Base-by-base conservation (phyloP, 1,139 yeast species). In the Suhomyces bribrorum region DNA sequence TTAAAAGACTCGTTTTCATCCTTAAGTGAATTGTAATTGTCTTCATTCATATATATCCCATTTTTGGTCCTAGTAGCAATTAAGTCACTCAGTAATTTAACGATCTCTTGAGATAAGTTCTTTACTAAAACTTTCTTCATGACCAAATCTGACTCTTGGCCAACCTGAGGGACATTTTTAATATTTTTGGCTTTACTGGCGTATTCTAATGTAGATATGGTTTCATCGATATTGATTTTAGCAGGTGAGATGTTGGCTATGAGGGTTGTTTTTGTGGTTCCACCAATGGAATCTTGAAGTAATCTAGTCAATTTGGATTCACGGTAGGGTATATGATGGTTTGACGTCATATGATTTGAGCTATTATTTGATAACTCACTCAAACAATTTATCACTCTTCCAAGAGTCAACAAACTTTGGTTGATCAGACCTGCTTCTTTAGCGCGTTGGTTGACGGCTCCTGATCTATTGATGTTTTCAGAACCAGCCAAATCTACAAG, bases 401-500 rank as follows among this genome's bases (percentile, higher is more conserved):
- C 97, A 33, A 89, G 70, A 0, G 96, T 83, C 27, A 88, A 63
- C 41, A 89, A 69, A 45, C 92, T 83, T 58, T 87, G 94, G 59
- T 89, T 89, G 37, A 89, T 89, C 52, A 83, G 77, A 2, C 95
- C 96, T 2, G 96, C 96, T 59, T 87, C 96, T 48, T 86, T 79
- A 0, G 95, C 95, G 22, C 94, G 70, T 53, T 78, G 81, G 54
- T 83, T 80, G 2, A 80, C 73, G 0, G 95, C 92, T 1, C 96
- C 96, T 0, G 95, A 84, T 41, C 87, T 68, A 44, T 72, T 78
- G 34, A 88, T 81, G 52, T 87, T 86, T 57, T 85, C 92, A 12
- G 94, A 84, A 0, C 97, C 96, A 0, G 97, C 97, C 46, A 89
- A 69, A 64, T 89, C 96, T 2, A 88, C 95, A 28, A 89, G 66